Percentiles rank a stretch among this genome's conserved stretches.
Evolutionary conservation across 441 rosid genomes (phyloP).

Genomic region (Eutrema salsugineum): DNA sequence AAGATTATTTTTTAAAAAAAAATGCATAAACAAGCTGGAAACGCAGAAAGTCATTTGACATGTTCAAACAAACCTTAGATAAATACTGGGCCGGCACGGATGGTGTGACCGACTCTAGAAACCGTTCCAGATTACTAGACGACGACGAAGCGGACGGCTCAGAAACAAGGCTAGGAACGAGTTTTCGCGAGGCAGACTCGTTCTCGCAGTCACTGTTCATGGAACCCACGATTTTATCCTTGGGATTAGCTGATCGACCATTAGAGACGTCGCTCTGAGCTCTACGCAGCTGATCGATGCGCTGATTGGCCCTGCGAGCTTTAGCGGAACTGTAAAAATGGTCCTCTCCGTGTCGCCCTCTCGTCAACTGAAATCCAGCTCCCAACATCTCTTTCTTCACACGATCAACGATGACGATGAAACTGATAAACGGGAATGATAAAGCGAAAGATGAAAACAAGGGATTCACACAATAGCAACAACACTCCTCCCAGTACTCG

Average conservation of each 20-base stretch:
- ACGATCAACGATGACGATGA: not conserved
- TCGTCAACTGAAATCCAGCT: constrained; percentile 50
- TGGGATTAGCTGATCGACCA: constrained; percentile 28
- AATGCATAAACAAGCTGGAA: not conserved
- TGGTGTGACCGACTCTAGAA: constrained; percentile 60
- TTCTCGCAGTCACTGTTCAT: constrained; percentile 25
- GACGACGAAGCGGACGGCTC: constrained; percentile 37
- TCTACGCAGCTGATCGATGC: constrained; percentile 41
- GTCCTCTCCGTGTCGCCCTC: constrained; percentile 50
- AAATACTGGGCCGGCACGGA: constrained; percentile 52
- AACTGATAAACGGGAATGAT: not conserved
- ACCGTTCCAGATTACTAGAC: constrained; percentile 59
- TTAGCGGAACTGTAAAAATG: constrained; percentile 39
- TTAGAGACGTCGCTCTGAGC: constrained; percentile 50
- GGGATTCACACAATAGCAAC: not conserved
- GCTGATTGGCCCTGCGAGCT: constrained; percentile 38
- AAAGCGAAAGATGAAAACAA: not conserved
- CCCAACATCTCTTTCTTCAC: constrained; percentile 45
- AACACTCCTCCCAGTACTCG: not conserved
- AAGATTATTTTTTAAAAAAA: no score
- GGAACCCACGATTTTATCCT: not conserved
- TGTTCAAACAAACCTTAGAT: constrained; percentile 48
- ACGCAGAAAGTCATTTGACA: not conserved
- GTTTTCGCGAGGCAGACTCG: constrained; percentile 25
- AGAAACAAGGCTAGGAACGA: constrained; percentile 13